Conservation (phyloP, 768 basidiomycete species). For the Mycena vitilis region DNA sequence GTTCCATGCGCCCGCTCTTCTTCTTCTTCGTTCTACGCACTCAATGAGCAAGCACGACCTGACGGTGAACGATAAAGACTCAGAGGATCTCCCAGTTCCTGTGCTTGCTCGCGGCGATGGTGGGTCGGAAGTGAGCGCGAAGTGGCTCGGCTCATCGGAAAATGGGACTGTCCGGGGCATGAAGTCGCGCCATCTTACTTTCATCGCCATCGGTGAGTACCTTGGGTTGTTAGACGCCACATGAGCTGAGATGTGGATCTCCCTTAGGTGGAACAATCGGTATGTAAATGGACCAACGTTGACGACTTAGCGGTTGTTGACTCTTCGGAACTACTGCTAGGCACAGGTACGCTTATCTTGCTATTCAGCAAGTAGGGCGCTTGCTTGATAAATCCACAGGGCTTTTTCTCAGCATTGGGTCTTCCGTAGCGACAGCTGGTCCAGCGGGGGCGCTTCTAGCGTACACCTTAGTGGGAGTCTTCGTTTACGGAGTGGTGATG, state of each 20-base stretch:
- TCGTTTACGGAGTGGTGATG: constrained; percentile 72
- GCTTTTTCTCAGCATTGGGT: constrained; percentile 29
- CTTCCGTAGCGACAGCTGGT: constrained; percentile 53
- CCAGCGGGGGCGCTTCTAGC: constrained; percentile 72
- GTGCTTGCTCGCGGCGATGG: constrained; percentile 9
- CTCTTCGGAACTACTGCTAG: no score
- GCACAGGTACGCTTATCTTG: background rate
- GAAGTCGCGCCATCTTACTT: constrained; percentile 31
- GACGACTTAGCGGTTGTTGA: no score
- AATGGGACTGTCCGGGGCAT: constrained; percentile 29
- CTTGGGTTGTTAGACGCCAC: background rate
- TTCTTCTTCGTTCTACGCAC: background rate
- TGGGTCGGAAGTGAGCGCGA: background rate
- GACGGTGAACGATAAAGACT: background rate
- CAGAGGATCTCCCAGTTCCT: constrained; percentile 19
- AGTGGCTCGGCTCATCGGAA: constrained; percentile 25
- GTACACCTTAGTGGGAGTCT: constrained; percentile 68
- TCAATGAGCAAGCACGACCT: constrained; percentile 17
- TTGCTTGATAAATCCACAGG: constrained; percentile 1
- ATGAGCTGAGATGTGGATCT: background rate
- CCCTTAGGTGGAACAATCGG: constrained; percentile 27
- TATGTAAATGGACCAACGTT: background rate
- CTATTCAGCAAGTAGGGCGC: background rate
- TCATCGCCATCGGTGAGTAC: constrained; percentile 26
- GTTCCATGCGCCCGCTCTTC: background rate